Evolutionary conservation across 441 rosid genomes (phyloP), one percentile per base, ranked within the genome.

Genomic region (Populus trichocarpa): DNA sequence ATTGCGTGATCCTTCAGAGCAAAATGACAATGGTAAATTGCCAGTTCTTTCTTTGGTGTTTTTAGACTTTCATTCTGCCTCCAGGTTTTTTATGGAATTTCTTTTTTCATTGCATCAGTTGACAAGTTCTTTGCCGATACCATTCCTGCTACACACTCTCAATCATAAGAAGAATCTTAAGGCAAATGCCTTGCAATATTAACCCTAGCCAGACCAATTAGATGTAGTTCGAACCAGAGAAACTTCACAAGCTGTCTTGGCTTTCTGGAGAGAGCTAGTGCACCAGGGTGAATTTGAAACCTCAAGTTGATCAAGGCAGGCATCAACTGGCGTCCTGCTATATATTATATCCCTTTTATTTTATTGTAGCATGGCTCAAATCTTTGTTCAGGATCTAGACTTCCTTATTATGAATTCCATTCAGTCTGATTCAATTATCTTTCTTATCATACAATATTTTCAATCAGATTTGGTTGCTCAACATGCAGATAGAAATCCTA

Each of bases 51-150:
- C 57, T 20, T 13, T 4, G 18, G 18, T 46, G 18, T 14, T 46
- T 42, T 69, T 36, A 35, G 30, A 75, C 5, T 10, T 42, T 33
- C 11, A 3, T 8, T 11, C 61, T n/a, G 13, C 22, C 25, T 65
- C 6, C 61, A 26, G 20, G 40, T 20, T 18, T 23, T 59, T 4
- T 6, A 69, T 26, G 5, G 28, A 69, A 23, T 63, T 20, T 38
- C 6, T 71, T 10, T 16, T 14, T 0, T 72, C 23, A 25, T 71
- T 66, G 9, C 59, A 64, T 33, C 82, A 79, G 78, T 75, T 5
- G 67, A 75, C 16, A 75, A 75, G 46, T 80, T 80, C 46, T 71
- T 80, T 33, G 67, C 36, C 9, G 75, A 65, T 38, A 14, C 33
- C 8, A 14, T 36, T 77, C 66, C 75, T 71, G 72, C 59, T 13